Evolutionary conservation across 2,329 filamentous ascomycete genomes (phyloP).

Genomic region (Ilyonectria robusta): DNA sequence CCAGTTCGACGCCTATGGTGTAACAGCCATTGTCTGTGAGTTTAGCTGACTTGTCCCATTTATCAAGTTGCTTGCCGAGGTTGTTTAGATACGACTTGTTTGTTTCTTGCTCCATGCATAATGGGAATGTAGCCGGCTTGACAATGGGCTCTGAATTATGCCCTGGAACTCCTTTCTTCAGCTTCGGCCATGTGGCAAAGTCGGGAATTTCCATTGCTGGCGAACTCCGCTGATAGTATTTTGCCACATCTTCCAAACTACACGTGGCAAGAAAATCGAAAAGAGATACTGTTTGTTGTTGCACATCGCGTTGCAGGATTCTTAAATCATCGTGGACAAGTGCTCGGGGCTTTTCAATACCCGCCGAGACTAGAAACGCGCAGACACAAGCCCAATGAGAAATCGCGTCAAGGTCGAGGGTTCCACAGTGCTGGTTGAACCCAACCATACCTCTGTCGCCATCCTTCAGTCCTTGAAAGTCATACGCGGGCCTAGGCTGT

Average conservation of each 20-base stretch:
- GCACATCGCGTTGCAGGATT: conserved; percentile 2
- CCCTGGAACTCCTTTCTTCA: not conserved
- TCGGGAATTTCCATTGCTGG: conserved; percentile 15
- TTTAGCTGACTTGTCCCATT: conserved; percentile 7
- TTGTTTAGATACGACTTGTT: not conserved
- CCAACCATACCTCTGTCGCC: conserved; percentile 6
- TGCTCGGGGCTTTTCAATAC: not conserved
- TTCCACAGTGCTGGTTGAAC: conserved; percentile 40
- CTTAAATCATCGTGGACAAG: conserved; percentile 1
- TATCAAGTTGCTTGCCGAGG: not conserved
- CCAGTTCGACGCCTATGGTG: conserved; percentile 41
- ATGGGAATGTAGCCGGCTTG: not conserved
- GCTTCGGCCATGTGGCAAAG: conserved; percentile 20
- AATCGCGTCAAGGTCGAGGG: conserved; percentile 30
- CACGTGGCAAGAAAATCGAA: conserved; percentile 10
- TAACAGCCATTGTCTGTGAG: conserved; percentile 20
- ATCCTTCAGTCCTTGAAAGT: conserved; percentile 10
- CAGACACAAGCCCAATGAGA: conserved; percentile 33
- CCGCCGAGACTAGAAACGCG: conserved; percentile 7
- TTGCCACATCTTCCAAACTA: not conserved
- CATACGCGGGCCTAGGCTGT: conserved; percentile 30
- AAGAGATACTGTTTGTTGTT: conserved; percentile 1
- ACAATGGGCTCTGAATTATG: conserved; percentile 11
- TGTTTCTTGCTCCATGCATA: not conserved
- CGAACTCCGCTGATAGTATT: conserved; percentile 6